Conservation (phyloP, 768 basidiomycete genomes). For the Lactifluus echinatus region DNA sequence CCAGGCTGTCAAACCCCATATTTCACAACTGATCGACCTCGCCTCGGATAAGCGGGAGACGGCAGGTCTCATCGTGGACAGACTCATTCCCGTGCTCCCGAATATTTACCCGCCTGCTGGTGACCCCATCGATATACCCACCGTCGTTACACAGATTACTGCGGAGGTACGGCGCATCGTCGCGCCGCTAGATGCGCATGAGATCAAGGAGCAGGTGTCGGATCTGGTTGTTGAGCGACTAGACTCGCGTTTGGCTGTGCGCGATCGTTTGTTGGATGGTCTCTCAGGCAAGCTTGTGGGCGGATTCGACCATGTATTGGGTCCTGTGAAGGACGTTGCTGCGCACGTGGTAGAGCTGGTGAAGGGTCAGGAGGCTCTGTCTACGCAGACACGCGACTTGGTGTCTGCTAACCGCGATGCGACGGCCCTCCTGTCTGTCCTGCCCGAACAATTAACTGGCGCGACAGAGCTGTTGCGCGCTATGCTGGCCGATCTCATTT, state of each 20-base stretch:
- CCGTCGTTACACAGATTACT: conserved; percentile 50
- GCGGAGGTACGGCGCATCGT: conserved; percentile 64
- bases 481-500: conserved; percentile 23
- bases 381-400: conserved; percentile 32
- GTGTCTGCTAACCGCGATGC: conserved; percentile 35
- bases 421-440: conserved; percentile 33
- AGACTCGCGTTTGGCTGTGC: conserved; percentile 69
- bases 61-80: conserved; percentile 68
- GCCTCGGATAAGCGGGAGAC: conserved; percentile 87
- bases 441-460: conserved; percentile 41
- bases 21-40: conserved; percentile 81
- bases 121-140: conserved; percentile 39
- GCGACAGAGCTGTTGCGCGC: conserved; percentile 37
- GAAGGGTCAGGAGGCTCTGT: conserved; percentile 35
- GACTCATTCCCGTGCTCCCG: conserved; percentile 59
- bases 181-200: conserved; percentile 72
- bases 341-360: conserved; percentile 34
- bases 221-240: conserved; percentile 82
- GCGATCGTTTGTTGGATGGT: conserved; percentile 59
- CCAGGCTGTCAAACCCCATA: conserved; percentile 84
- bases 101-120: conserved; percentile 28
- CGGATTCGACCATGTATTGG: conserved; percentile 37
- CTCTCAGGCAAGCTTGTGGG: conserved; percentile 50
- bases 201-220: conserved; percentile 84
- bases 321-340: conserved; percentile 35